A percentile compares a stretch with the other conserved stretches of the same genome.
phyloP scores from a whole-genome alignment of 306 rosid species.

The Fagus sylvatica region DNA sequence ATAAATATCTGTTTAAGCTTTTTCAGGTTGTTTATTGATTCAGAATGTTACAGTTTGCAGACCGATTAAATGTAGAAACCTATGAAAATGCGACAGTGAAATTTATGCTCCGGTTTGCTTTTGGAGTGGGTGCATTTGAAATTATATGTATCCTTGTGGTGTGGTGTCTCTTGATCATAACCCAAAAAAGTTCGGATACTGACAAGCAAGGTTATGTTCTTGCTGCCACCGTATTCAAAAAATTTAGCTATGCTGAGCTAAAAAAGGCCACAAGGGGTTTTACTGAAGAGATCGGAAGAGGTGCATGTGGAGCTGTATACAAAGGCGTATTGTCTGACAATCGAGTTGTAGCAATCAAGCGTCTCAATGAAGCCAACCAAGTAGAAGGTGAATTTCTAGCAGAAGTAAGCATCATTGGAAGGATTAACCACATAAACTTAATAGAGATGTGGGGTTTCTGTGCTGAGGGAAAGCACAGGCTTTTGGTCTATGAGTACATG shows the following conservation, averaged over 20 bases:
- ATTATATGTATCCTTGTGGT: conserved; percentile 20
- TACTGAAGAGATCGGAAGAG: conserved; percentile 58
- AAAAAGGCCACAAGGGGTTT: conserved; percentile 49
- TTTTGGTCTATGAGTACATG: conserved; percentile 41
- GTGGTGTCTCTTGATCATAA: conserved; percentile 2
- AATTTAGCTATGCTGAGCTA: conserved; percentile 46
- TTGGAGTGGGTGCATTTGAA: conserved; percentile 31
- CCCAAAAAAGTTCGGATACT: background rate
- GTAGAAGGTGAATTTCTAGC: conserved; percentile 40
- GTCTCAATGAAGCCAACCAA: conserved; percentile 32
- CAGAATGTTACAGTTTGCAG: too few species aligned
- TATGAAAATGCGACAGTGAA: background rate
- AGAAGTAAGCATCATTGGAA: conserved; percentile 35
- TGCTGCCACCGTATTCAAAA: conserved; percentile 48
- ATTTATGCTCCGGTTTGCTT: conserved; percentile 9
- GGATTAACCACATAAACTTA: conserved; percentile 39
- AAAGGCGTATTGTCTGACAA: conserved; percentile 40
- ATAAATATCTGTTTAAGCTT: too few species aligned
- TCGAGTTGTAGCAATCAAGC: conserved; percentile 48
- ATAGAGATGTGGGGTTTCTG: conserved; percentile 49
- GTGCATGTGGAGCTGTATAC: conserved; percentile 57
- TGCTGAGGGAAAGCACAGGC: conserved; percentile 30
- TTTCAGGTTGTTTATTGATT: too few species aligned
- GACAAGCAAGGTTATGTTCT: conserved; percentile 28
- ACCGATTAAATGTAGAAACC: background rate